Conservation (phyloP, 139 green algal genomes). For the Picochlorum sp. region DNA sequence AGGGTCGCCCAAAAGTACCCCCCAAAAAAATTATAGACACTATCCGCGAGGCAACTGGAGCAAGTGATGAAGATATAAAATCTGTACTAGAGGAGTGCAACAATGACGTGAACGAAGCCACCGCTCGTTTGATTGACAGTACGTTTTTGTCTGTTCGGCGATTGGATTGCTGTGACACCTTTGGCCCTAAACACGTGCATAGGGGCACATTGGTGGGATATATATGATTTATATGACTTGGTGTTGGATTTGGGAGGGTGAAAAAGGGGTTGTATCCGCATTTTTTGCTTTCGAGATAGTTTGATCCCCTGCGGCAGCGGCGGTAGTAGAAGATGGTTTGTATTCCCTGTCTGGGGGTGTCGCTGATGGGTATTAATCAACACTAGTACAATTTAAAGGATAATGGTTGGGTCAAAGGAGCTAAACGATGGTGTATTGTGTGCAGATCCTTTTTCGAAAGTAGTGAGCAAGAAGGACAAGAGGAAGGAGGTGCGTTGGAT, state of each 20-base stretch:
- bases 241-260: background rate
- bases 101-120: conserved; percentile 47
- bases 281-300: background rate
- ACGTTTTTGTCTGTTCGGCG: conserved; percentile 3
- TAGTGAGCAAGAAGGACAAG: conserved; percentile 28
- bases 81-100: conserved; percentile 39
- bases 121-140: conserved; percentile 43
- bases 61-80: conserved; percentile 41
- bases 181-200: background rate
- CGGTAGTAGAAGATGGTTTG: background rate
- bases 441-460: conserved; percentile 40
- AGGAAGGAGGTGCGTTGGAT: conserved; percentile 30
- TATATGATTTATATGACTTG: background rate
- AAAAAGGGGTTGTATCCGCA: background rate
- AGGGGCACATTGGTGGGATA: too few species aligned
- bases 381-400: too few species aligned
- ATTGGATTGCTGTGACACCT: background rate
- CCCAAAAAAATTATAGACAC: conserved; percentile 31
- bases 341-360: background rate
- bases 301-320: conserved; percentile 1
- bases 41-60: conserved; percentile 41
- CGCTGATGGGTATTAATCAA: too few species aligned
- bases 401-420: too few species aligned
- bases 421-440: background rate
- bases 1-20: conserved; percentile 1